Conservation (phyloP, 108 stramenopile species). For the Pinguiococcus pyrenoidosus region DNA sequence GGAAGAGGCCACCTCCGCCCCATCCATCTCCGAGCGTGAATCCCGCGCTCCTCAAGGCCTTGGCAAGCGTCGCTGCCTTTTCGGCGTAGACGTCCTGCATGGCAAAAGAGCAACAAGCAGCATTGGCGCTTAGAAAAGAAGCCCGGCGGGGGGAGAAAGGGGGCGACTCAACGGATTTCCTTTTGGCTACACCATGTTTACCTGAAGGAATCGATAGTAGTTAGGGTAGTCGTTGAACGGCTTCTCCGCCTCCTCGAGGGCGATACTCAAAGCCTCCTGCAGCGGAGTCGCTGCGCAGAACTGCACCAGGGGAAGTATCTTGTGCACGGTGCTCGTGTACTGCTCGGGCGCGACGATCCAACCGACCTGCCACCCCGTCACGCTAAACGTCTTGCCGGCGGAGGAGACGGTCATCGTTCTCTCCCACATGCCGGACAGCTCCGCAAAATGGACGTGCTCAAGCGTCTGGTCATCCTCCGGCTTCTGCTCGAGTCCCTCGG, state of each 20-base stretch:
- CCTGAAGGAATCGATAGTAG: not conserved
- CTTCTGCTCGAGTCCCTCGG: too few species aligned
- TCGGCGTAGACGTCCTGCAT: conserved; percentile 44
- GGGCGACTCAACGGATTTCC: not conserved
- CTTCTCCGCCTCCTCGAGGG: conserved; percentile 59
- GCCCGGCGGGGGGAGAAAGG: not conserved
- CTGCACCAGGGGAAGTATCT: conserved; percentile 61
- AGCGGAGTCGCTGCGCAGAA: conserved; percentile 85
- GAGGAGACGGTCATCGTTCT: conserved; percentile 79
- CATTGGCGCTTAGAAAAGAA: not conserved
- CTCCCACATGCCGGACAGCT: conserved; percentile 54
- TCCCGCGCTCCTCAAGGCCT: conserved; percentile 52
- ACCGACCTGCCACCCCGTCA: conserved; percentile 97
- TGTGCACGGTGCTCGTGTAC: conserved; percentile 41
- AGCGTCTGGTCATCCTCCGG: too few species aligned
- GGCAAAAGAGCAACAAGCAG: not conserved
- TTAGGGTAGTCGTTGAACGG: conserved; percentile 54
- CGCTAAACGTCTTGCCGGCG: conserved; percentile 96
- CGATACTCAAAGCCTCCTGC: conserved; percentile 66
- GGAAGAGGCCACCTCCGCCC: conserved; percentile 79
- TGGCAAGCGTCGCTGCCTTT: conserved; percentile 63
- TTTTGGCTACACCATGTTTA: too few species aligned
- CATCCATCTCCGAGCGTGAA: conserved; percentile 54
- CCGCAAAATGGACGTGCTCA: conserved; percentile 39
- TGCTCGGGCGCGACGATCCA: conserved; percentile 79